Evolutionary conservation across 345 rosid genomes (phyloP), one percentile per base, ranked within the genome.

Genomic region (Rhizophora mangle): DNA sequence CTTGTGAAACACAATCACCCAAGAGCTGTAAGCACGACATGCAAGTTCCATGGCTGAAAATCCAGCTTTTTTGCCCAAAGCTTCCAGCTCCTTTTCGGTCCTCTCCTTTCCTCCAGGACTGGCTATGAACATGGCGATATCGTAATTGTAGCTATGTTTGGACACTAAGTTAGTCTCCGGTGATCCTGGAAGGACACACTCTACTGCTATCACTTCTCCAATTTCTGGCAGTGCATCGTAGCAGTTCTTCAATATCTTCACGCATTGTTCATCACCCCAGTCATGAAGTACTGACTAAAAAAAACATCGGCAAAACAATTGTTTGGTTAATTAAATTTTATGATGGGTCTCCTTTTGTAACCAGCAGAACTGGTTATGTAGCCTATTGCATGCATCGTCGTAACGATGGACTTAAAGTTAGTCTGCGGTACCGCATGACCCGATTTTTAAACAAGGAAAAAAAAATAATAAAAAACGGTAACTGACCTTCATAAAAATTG

Each of bases 61-160:
- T 51, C 80, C 87, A 0, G 80, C 74, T 32, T 34, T n/a, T 8
- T 13, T 59, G 58, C 73, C 78, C 60, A 84, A 20, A 22, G 68
- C 65, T 62, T 81, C 64, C 5, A 66, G 75, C 59, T 84, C 77
- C 10, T 68, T 60, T 3, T 34, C 16, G 0, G 78, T 57, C 58
- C 83, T 79, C 75, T 84, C 87, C 72, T 79, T 79, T 3, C 77
- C 83, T 18, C 80, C 77, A 7, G 70, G 77, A 51, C 6, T 18
- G 62, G 60, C 49, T 19, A 43, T 36, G 20, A 77, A 63, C 75
- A 77, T 60, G 58, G 62, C 26, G 29, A 78, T 2, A 57, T 84
- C 82, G 8, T 55, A n/a, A 16, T 56, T 72, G 20, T 60, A 51
- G 5, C 62, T 64, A 52, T 70, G 55, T 31, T 69, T 20, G 6